These are phyloP conservation scores for Torulaspora microellipsoides DNA, from an alignment of 805 yeast species.

Conservation along the genomic window DNA sequence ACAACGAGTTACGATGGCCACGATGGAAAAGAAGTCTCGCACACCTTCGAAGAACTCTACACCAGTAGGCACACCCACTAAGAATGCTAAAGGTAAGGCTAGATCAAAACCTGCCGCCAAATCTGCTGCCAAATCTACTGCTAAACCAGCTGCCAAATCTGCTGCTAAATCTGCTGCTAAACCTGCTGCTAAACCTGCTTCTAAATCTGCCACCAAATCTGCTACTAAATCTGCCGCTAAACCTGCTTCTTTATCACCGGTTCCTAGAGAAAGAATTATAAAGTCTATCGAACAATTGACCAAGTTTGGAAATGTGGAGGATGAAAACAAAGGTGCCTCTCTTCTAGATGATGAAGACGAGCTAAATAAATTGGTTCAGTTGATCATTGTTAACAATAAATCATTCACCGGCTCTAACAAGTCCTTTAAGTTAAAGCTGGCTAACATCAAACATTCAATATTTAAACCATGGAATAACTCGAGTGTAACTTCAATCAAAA, in stretches of 20 bases:
- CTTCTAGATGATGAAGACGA: slow-evolving; percentile 58
- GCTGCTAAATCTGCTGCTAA: slow-evolving; percentile 14
- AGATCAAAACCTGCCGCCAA: slow-evolving; percentile 11
- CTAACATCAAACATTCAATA: slow-evolving; percentile 38
- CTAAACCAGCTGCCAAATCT: slow-evolving; percentile 13
- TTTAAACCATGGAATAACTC: slow-evolving; percentile 30
- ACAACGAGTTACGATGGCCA: neutral
- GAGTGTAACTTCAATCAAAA: slow-evolving; percentile 30
- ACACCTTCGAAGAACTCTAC: slow-evolving; percentile 13
- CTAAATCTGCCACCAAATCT: slow-evolving; percentile 20
- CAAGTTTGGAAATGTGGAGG: slow-evolving; percentile 47
- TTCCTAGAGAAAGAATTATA: slow-evolving; percentile 31
- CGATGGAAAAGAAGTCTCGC: slow-evolving; percentile 21
- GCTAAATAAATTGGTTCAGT: slow-evolving; percentile 42
- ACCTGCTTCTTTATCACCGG: slow-evolving; percentile 10
- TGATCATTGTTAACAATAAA: slow-evolving; percentile 63
- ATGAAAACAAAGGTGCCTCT: slow-evolving; percentile 35
- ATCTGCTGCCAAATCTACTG: slow-evolving; percentile 12
- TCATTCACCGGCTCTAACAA: slow-evolving; percentile 50
- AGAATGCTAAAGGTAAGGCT: slow-evolving; percentile 9
- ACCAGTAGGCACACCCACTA: slow-evolving; percentile 16
- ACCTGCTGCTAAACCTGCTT: slow-evolving; percentile 17
- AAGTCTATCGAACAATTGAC: slow-evolving; percentile 63
- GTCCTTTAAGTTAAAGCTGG: slow-evolving; percentile 51
- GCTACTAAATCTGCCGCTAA: slow-evolving; percentile 8